Evolutionary conservation across 768 basidiomycete species (phyloP).

Genomic region (Agaricus sinodeliciosus): DNA sequence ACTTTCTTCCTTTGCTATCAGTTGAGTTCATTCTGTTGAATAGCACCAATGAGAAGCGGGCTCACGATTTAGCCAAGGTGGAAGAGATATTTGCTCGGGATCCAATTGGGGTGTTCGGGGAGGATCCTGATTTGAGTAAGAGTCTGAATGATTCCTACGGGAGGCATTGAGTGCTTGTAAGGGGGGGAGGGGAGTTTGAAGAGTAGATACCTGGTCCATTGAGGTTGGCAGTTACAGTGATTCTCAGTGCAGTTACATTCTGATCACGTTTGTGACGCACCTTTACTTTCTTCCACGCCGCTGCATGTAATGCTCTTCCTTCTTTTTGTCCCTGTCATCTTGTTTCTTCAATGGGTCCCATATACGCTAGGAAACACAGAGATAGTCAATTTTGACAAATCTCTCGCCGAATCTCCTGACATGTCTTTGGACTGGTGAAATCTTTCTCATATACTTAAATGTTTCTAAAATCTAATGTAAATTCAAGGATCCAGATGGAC

Average conservation of each 20-base stretch:
- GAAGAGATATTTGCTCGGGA: slow-evolving; percentile 1
- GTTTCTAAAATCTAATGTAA: neutral
- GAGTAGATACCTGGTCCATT: slow-evolving; percentile 29
- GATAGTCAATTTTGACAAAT: slow-evolving; percentile 49
- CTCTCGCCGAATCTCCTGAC: slow-evolving; percentile 16
- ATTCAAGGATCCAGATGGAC: slow-evolving; percentile 33
- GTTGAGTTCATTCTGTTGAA: neutral
- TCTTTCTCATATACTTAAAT: neutral
- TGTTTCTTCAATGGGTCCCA: slow-evolving; percentile 4
- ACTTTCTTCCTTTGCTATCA: slow-evolving; percentile 35
- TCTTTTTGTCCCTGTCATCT: neutral
- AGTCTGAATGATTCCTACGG: slow-evolving; percentile 54
- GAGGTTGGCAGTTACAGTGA: neutral
- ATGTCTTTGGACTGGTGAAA: slow-evolving; percentile 20
- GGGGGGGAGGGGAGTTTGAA: neutral
- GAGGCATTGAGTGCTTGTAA: neutral
- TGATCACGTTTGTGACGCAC: neutral
- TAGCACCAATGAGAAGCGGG: neutral
- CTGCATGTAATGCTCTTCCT: neutral
- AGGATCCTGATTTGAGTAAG: slow-evolving; percentile 32
- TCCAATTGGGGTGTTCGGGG: slow-evolving; percentile 14
- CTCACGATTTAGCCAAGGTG: slow-evolving; percentile 1
- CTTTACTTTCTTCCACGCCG: neutral
- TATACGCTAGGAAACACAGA: slow-evolving; percentile 51
- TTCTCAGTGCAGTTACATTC: neutral